Conservation (phyloP, 148 eudicot species). For the Diospyros kaki region DNA sequence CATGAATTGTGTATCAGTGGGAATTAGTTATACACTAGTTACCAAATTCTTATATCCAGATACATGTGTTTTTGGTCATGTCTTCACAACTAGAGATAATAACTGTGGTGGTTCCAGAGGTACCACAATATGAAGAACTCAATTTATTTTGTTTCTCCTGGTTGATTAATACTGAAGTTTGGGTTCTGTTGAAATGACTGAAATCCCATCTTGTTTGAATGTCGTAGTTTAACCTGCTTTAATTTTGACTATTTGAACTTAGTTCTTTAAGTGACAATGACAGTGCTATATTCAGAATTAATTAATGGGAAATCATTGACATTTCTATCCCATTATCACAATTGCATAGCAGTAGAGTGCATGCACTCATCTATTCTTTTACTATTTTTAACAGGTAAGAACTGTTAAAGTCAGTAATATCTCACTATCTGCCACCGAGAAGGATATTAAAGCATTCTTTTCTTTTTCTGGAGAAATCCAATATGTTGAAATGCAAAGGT, state of each 20-base stretch:
- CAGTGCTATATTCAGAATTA: not conserved
- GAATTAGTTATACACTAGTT: not conserved
- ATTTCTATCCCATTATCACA: not conserved
- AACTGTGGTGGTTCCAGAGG: not conserved
- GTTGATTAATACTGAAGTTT: not conserved
- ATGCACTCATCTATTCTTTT: not conserved
- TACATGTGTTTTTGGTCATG: not conserved
- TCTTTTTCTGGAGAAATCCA: constrained; percentile 46
- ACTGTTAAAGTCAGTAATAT: constrained; percentile 44
- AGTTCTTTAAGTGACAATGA: not conserved
- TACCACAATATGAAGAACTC: not conserved
- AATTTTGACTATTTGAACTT: not conserved
- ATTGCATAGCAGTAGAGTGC: too few species aligned
- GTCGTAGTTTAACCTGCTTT: not conserved
- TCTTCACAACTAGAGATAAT: not conserved
- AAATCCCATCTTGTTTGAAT: not conserved
- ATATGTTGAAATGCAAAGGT: constrained; percentile 49
- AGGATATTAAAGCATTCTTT: constrained; percentile 38
- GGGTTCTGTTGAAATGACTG: not conserved
- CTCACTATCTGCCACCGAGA: constrained; percentile 24
- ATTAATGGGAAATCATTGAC: not conserved
- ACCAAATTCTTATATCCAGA: not conserved
- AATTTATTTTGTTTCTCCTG: not conserved
- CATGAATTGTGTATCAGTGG: not conserved
- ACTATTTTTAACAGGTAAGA: constrained; percentile 25